Percentiles rank a stretch among this genome's conserved stretches.
Evolutionary conservation across 2,329 filamentous ascomycete genomes (phyloP).

Genomic region (Microcera coccophila): DNA sequence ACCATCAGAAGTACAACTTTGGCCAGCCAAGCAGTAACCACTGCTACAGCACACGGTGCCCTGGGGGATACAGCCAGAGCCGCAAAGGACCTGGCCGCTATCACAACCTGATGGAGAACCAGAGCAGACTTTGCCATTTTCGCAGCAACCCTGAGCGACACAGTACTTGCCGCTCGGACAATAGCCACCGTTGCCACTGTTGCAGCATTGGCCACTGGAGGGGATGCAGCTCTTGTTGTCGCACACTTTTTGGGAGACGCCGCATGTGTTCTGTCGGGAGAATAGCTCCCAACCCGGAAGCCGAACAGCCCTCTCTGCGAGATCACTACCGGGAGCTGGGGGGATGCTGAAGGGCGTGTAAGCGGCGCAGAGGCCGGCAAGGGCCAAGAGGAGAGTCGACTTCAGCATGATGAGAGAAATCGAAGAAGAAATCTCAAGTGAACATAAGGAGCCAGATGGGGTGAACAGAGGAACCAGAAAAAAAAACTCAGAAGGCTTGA

Average conservation of each 20-base stretch:
- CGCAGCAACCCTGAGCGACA: conserved; percentile 30
- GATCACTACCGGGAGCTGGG: not conserved
- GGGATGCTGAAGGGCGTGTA: conserved; percentile 29
- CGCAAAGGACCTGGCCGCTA: conserved; percentile 24
- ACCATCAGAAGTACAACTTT: conserved; percentile 24
- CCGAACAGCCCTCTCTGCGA: conserved; percentile 13
- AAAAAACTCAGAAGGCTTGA: too few species aligned
- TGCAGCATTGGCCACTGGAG: conserved; percentile 28
- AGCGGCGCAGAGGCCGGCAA: conserved; percentile 24
- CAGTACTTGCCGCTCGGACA: conserved; percentile 32
- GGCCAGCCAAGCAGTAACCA: conserved; percentile 30
- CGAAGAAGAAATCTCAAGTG: not conserved
- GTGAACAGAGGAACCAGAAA: too few species aligned
- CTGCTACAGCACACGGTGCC: conserved; percentile 29
- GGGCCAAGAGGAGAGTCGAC: conserved; percentile 25
- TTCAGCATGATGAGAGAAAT: conserved; percentile 20
- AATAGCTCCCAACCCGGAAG: conserved; percentile 19
- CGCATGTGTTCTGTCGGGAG: conserved; percentile 20
- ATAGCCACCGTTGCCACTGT: conserved; percentile 25
- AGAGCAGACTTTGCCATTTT: conserved; percentile 29
- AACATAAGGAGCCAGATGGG: too few species aligned
- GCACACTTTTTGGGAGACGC: conserved; percentile 21
- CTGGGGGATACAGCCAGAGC: conserved; percentile 29
- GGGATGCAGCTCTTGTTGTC: conserved; percentile 33
- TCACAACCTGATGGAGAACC: conserved; percentile 27